Conservation (phyloP, 148 eudicot genomes). For the Chenopodium berlandieri region DNA sequence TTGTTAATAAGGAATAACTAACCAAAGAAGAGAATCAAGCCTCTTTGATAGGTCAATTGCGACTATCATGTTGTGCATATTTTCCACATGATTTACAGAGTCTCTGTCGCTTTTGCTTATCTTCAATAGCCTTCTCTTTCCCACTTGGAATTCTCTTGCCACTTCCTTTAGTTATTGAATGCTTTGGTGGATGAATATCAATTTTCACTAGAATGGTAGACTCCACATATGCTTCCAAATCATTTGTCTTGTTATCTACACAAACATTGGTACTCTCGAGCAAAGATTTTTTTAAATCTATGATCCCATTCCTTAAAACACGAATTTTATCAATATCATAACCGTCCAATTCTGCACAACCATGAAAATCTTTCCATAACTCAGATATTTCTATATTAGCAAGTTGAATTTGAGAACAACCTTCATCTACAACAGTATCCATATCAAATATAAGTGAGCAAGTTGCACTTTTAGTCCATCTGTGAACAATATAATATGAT, state of each 20-base stretch:
- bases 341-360: too few relatives aligned
- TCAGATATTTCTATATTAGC: not conserved
- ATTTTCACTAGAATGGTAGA: not conserved
- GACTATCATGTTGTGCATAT: too few relatives aligned
- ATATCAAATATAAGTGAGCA: not conserved
- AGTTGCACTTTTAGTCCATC: not conserved
- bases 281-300: not conserved
- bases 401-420: not conserved
- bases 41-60: too few relatives aligned
- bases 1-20: too few relatives aligned
- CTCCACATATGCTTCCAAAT: not conserved
- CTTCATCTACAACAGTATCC: not conserved
- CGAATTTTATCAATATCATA: too few relatives aligned
- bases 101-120: too few relatives aligned
- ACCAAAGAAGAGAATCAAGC: too few relatives aligned
- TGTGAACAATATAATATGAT: not conserved
- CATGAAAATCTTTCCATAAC: not conserved
- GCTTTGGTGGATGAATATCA: not conserved
- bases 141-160: not conserved
- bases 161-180: not conserved
- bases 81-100: too few relatives aligned
- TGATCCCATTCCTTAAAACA: too few relatives aligned
- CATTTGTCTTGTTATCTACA: not conserved
- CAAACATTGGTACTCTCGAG: not conserved
- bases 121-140: not conserved